Evolutionary conservation across 2,329 filamentous ascomycete species (phyloP), one percentile per base, ranked within the genome.

Genomic region (Talaromyces sp.): DNA sequence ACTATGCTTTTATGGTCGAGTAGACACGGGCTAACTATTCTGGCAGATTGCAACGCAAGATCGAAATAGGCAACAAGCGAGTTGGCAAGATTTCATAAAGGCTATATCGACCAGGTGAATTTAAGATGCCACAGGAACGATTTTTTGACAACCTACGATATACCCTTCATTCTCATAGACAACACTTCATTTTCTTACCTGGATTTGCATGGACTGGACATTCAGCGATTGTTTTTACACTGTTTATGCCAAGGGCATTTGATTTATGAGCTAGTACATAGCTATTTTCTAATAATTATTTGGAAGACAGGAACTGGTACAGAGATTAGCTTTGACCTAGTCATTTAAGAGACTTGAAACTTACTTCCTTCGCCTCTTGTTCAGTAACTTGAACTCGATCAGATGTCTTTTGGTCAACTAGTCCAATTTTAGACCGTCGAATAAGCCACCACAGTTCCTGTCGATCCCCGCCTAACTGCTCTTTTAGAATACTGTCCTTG

Each of bases 381-480:
- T 85, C 82, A 0, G 82, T 84, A 4, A 92, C 85, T 31, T 84
- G 79, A 0, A 89, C 92, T 19, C 80, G 77, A 50, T 89, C 85
- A 2, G 82, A 84, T 67, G 85, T 78, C 54, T 76, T 80, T 57
- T 81, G 79, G 64, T 89, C 86, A 67, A 97, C 87, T 70, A 96
- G 77, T 0, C 92, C 90, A 59, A 96, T 76, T 65, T 80, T 85
- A 48, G 81, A 84, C 61, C 79, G 83, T 66, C 88, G 82, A 26
- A 96, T 77, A 65, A 83, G 80, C 78, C 85, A 89, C 92, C 92
- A 97, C 77, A 97, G 86, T 69, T 95, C 91, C 64, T 83, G 83
- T 58, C 91, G 80, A 67, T 95, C 88, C 0, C 91, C 92, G 41
- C 87, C 86, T 2, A 97, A 75, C 65, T 88, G 83, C 0, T 86